A percentile compares a stretch with the other conserved stretches of the same genome.
These are phyloP conservation scores for Citrus maxima DNA, from an alignment of 345 rosid species.

Conservation along the genomic window DNA sequence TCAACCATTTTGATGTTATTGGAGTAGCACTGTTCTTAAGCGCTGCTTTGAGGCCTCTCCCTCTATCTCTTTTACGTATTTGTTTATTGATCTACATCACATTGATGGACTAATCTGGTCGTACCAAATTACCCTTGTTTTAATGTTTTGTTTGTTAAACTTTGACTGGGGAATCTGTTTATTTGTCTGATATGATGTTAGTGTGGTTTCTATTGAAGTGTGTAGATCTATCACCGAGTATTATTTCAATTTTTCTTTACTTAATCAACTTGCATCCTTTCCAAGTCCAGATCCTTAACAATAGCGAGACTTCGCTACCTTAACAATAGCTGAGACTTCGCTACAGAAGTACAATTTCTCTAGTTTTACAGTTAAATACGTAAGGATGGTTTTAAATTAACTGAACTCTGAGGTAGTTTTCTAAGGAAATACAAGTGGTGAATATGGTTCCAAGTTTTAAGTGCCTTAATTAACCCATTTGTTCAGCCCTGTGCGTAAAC, in stretches of 20 bases:
- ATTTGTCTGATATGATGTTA: neutral
- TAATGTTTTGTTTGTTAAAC: neutral
- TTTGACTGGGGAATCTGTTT: neutral
- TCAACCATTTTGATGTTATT: conserved; percentile 86
- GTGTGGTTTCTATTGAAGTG: neutral
- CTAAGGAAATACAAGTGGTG: neutral
- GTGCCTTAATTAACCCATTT: neutral
- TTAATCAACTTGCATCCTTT: neutral
- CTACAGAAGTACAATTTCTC: neutral
- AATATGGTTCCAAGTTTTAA: neutral
- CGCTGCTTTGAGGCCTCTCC: conserved; percentile 72
- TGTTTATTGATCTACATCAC: neutral
- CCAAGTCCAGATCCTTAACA: neutral
- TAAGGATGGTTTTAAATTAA: no score
- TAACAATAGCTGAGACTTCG: no score
- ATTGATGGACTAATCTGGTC: neutral
- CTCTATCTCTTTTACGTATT: neutral
- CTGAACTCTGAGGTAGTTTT: no score
- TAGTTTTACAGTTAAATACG: neutral
- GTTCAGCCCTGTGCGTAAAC: neutral
- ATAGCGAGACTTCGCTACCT: no score
- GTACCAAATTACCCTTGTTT: neutral
- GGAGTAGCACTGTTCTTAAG: conserved; percentile 84
- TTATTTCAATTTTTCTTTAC: neutral
- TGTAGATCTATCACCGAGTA: neutral